Evolutionary conservation across 1,284 basidiomycete genomes (phyloP).

Genomic region (Rhodotorula sp.): DNA sequence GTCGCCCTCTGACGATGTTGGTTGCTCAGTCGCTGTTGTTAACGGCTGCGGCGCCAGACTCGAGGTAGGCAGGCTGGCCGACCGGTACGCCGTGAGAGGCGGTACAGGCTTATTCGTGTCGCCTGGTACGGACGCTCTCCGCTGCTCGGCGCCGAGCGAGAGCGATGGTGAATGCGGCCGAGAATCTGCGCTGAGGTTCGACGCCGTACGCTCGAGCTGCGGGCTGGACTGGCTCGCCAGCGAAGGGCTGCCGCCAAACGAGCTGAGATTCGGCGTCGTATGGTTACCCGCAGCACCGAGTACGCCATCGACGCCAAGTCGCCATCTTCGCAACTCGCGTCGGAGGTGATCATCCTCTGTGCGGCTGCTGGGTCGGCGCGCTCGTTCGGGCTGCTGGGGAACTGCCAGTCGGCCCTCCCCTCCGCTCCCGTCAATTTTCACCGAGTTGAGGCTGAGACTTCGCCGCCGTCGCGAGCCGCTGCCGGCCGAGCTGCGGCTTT

Average conservation of each 20-base stretch:
- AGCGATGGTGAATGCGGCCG: background rate
- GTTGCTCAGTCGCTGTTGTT: no score
- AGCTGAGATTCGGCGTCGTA: background rate
- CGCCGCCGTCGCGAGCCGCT: background rate
- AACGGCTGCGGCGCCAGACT: background rate
- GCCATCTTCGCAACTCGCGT: constrained; percentile 32
- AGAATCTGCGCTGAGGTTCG: background rate
- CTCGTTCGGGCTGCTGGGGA: background rate
- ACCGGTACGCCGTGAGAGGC: background rate
- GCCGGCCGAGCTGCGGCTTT: background rate
- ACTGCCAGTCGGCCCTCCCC: background rate
- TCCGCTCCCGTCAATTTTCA: background rate
- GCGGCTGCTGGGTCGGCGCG: background rate
- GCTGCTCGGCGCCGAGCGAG: background rate
- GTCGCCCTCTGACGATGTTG: background rate
- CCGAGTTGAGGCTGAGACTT: constrained; percentile 4
- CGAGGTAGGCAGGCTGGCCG: background rate
- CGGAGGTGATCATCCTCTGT: constrained; percentile 31
- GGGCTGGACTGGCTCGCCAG: constrained; percentile 1
- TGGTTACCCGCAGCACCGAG: background rate
- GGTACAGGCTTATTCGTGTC: background rate
- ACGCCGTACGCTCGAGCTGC: background rate
- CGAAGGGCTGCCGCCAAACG: background rate
- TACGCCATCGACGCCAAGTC: constrained; percentile 35
- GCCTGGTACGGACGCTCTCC: background rate